A percentile compares a stretch with the other conserved stretches of the same genome.
Evolutionary conservation across 495 filamentous ascomycete species (phyloP).

Genomic region (Parathielavia appendiculata): DNA sequence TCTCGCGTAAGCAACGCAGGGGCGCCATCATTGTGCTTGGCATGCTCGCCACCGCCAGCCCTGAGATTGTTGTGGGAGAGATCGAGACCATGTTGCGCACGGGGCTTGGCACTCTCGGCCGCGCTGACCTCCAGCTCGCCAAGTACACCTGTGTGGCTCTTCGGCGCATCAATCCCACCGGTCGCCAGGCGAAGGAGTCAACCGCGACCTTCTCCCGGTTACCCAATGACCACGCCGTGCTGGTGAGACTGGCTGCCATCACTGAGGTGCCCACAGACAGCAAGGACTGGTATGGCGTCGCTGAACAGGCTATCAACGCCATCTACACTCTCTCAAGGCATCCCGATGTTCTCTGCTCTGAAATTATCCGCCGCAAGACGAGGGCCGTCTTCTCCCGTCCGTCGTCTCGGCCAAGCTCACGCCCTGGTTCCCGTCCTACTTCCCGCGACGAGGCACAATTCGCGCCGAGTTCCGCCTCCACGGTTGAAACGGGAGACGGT

Average conservation of each 20-base stretch:
- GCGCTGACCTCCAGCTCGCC: slow-evolving; percentile 77
- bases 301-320: slow-evolving; percentile 92
- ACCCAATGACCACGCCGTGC: slow-evolving; percentile 83
- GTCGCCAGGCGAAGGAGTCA: slow-evolving; percentile 69
- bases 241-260: slow-evolving; percentile 74
- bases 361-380: slow-evolving; percentile 83
- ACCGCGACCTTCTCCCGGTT: slow-evolving; percentile 66
- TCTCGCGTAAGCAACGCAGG: slow-evolving; percentile 83
- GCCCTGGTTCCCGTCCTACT: slow-evolving; percentile 32
- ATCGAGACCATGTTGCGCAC: slow-evolving; percentile 91
- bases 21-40: slow-evolving; percentile 95
- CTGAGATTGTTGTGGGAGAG: slow-evolving; percentile 87
- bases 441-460: slow-evolving; percentile 39
- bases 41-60: slow-evolving; percentile 90
- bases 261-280: slow-evolving; percentile 77
- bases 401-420: not conserved
- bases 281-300: slow-evolving; percentile 97
- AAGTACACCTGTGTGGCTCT: slow-evolving; percentile 94
- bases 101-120: slow-evolving; percentile 75
- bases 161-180: slow-evolving; percentile 78
- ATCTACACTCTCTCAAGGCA: slow-evolving; percentile 95
- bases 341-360: slow-evolving; percentile 88
- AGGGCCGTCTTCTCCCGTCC: slow-evolving; percentile 64
- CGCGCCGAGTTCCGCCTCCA: slow-evolving; percentile 26
- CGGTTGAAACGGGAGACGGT: slow-evolving; percentile 27